Percentiles rank a stretch among this genome's conserved stretches.
Evolutionary conservation across 129 eudicot species (phyloP).

Genomic region (Daucus carota): DNA sequence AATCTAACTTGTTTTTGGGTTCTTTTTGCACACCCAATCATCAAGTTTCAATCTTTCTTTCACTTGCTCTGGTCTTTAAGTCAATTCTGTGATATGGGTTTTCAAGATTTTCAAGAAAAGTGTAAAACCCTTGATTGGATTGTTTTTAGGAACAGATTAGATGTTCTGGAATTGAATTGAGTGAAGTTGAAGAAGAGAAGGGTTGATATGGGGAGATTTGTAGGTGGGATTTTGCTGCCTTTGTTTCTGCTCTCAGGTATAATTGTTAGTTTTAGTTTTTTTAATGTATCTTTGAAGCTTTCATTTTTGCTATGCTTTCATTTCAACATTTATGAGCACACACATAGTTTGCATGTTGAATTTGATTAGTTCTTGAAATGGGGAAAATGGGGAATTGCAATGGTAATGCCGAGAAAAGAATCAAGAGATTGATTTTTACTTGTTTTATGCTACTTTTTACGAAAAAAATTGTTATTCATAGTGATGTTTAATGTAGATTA

Average conservation of each 20-base stretch:
- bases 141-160: not conserved
- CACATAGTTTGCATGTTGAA: not conserved
- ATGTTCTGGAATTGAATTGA: conserved; percentile 29
- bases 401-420: not conserved
- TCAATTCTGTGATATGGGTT: conserved; percentile 14
- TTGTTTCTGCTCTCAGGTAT: conserved; percentile 77
- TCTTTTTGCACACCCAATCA: not conserved
- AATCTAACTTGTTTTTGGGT: not conserved
- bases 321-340: not conserved
- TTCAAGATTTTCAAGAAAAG: not conserved
- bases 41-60: not conserved
- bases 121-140: conserved; percentile 7
- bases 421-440: not conserved
- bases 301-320: not conserved
- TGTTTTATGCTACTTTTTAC: not conserved
- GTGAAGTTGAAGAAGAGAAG: not conserved
- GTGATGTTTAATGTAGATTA: not conserved
- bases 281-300: not conserved
- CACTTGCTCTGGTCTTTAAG: not conserved
- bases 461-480: not conserved
- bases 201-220: conserved; percentile 49
- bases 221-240: conserved; percentile 72
- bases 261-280: not conserved
- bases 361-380: not conserved
- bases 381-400: not conserved